Conservation (phyloP, 164 flowering plant species). For the Stephania yunnanensis region DNA sequence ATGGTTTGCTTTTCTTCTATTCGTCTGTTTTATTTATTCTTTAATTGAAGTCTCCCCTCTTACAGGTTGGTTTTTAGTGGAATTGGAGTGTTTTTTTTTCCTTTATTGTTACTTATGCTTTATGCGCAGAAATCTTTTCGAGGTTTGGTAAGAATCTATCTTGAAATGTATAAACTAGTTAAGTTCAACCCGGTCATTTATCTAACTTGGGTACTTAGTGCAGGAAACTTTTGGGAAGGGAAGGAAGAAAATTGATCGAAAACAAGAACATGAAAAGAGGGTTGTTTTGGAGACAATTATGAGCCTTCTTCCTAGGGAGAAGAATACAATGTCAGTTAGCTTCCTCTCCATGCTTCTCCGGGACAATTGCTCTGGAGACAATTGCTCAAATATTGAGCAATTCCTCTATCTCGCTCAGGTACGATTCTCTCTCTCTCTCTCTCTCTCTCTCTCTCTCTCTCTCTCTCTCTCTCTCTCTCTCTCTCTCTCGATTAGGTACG, state of each 20-base stretch:
- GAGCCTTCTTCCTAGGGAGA: constrained; percentile 83
- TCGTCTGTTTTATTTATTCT: constrained; percentile 5
- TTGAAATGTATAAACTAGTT: constrained; percentile 3
- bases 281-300: constrained; percentile 83
- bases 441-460: too few relatives aligned
- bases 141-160: constrained; percentile 71
- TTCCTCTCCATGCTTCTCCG: constrained; percentile 81
- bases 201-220: constrained; percentile 10
- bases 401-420: too few relatives aligned
- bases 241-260: constrained; percentile 67
- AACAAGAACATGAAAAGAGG: constrained; percentile 77
- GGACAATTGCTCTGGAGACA: too few relatives aligned
- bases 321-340: constrained; percentile 70
- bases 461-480: too few relatives aligned
- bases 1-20: constrained; percentile 40
- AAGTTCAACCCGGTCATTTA: neutral
- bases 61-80: neutral
- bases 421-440: too few relatives aligned
- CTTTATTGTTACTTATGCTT: constrained; percentile 43
- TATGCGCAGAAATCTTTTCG: constrained; percentile 91
- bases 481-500: too few relatives aligned
- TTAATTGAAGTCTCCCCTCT: neutral
- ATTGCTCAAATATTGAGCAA: too few relatives aligned
- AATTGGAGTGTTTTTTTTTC: neutral
- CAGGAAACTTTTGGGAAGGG: constrained; percentile 82